Conservation (phyloP, 179 eudicot species). For the Pouteria campechiana region DNA sequence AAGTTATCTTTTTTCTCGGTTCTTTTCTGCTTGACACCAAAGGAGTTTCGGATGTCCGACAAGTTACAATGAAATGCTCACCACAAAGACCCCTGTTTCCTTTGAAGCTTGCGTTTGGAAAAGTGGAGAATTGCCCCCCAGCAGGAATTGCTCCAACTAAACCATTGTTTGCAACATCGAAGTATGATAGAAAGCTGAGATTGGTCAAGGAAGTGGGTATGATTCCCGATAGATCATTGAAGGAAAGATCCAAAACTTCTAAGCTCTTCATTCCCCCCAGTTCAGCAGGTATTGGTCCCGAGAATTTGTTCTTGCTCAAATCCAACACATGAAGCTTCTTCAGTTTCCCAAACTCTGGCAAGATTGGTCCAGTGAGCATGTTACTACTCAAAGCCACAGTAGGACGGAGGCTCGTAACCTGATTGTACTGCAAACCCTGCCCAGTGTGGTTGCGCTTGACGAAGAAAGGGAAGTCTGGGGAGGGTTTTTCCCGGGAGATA, state of each 20-base stretch:
- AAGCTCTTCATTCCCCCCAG: slow-evolving; percentile 6
- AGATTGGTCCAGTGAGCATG: slow-evolving; percentile 10
- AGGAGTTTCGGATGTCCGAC: too few relatives aligned
- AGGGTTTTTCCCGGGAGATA: background rate
- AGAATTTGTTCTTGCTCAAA: slow-evolving; percentile 11
- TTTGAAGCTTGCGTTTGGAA: background rate
- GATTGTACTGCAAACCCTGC: slow-evolving; percentile 4
- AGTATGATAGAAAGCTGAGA: slow-evolving; percentile 9
- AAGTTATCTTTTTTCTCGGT: too few relatives aligned
- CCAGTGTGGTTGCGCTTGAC: slow-evolving; percentile 4
- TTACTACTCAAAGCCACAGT: slow-evolving; percentile 7
- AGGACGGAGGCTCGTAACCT: slow-evolving; percentile 6
- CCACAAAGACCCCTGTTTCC: background rate
- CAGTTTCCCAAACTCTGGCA: slow-evolving; percentile 11
- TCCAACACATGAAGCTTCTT: slow-evolving; percentile 9
- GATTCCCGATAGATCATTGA: slow-evolving; percentile 4
- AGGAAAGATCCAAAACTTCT: slow-evolving; percentile 9
- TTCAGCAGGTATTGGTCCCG: slow-evolving; percentile 13
- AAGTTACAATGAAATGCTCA: too few relatives aligned
- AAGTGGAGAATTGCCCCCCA: slow-evolving; percentile 6
- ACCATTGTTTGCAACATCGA: slow-evolving; percentile 14
- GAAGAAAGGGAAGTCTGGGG: slow-evolving; percentile 14
- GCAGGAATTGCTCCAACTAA: slow-evolving; percentile 11
- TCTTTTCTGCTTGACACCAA: too few relatives aligned
- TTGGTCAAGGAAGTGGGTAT: slow-evolving; percentile 9